Evolutionary conservation across 2,329 filamentous ascomycete genomes (phyloP).

Genomic region (Aureobasidium namibiae): DNA sequence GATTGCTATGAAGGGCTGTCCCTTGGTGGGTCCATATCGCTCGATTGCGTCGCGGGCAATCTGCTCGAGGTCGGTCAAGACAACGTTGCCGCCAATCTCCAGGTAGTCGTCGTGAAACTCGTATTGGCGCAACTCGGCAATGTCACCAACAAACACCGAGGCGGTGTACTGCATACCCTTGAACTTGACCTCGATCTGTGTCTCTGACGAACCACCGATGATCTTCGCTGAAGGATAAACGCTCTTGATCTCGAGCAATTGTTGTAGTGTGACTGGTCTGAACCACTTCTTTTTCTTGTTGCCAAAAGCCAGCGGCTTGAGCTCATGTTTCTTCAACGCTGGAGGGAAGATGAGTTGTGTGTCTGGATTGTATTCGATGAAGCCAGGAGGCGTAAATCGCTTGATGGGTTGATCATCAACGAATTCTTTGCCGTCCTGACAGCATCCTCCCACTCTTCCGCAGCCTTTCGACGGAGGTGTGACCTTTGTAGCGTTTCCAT

Average conservation of each 20-base stretch:
- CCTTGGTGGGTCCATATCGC: conserved; percentile 62
- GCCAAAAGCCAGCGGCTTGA: conserved; percentile 76
- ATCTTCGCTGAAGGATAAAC: conserved; percentile 81
- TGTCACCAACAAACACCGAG: conserved; percentile 89
- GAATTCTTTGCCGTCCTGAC: conserved; percentile 25
- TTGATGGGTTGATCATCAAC: conserved; percentile 42
- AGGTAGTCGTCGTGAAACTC: conserved; percentile 69
- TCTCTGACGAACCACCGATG: conserved; percentile 93
- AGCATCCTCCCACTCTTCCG: conserved; percentile 25
- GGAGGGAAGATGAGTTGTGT: conserved; percentile 95
- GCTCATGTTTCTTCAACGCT: conserved; percentile 69
- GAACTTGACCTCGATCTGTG: conserved; percentile 97
- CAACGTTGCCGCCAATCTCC: conserved; percentile 90
- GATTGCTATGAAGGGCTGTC: conserved; percentile 83
- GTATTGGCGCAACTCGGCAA: conserved; percentile 78
- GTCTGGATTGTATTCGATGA: conserved; percentile 89
- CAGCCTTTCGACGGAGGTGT: conserved; percentile 43
- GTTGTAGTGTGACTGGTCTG: conserved; percentile 74
- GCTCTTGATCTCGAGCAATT: conserved; percentile 86
- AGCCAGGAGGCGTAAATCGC: conserved; percentile 74
- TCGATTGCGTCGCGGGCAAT: conserved; percentile 73
- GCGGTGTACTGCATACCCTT: conserved; percentile 85
- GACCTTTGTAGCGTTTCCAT: conserved; percentile 38
- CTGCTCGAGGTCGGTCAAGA: conserved; percentile 80
- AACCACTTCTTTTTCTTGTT: conserved; percentile 96